These are phyloP conservation scores for Ceratocystiopsis brevicomis DNA, from an alignment of 2,329 filamentous ascomycete genomes.

Conservation along the genomic window DNA sequence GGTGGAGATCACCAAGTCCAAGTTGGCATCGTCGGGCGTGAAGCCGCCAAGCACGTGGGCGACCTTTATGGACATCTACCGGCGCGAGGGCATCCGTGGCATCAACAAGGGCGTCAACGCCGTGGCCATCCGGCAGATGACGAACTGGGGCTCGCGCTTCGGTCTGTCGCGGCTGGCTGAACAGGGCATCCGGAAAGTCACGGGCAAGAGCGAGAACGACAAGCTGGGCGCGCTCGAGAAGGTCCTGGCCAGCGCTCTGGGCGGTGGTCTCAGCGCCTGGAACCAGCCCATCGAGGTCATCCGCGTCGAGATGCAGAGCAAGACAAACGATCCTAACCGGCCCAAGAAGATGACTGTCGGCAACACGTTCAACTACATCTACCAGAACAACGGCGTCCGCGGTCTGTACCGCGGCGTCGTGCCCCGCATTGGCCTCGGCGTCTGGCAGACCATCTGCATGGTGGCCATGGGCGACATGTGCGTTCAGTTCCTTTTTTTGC, in stretches of 20 bases:
- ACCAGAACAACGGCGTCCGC: slow-evolving; percentile 67
- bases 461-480: slow-evolving; percentile 96
- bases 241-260: slow-evolving; percentile 66
- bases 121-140: slow-evolving; percentile 95
- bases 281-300: slow-evolving; percentile 99
- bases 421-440: slow-evolving; percentile 79
- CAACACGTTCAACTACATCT: slow-evolving; percentile 76
- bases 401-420: slow-evolving; percentile 91
- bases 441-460: slow-evolving; percentile 99
- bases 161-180: slow-evolving; percentile 85
- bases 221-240: slow-evolving; percentile 71
- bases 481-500: slow-evolving; percentile 22
- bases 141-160: slow-evolving; percentile 96
- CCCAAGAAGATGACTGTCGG: slow-evolving; percentile 98
- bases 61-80: slow-evolving; percentile 96
- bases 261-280: slow-evolving; percentile 92
- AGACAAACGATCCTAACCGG: slow-evolving; percentile 91
- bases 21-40: slow-evolving; percentile 65
- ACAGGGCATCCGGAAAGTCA: slow-evolving; percentile 60
- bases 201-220: slow-evolving; percentile 60
- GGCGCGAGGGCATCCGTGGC: slow-evolving; percentile 76
- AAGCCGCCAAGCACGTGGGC: slow-evolving; percentile 80
- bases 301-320: slow-evolving; percentile 98
- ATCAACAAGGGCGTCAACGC: slow-evolving; percentile 99
- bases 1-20: slow-evolving; percentile 97